Evolutionary conservation across 2,329 filamentous ascomycete species (phyloP), one percentile per base, ranked within the genome.

Genomic region (Podosphaera xanthii): DNA sequence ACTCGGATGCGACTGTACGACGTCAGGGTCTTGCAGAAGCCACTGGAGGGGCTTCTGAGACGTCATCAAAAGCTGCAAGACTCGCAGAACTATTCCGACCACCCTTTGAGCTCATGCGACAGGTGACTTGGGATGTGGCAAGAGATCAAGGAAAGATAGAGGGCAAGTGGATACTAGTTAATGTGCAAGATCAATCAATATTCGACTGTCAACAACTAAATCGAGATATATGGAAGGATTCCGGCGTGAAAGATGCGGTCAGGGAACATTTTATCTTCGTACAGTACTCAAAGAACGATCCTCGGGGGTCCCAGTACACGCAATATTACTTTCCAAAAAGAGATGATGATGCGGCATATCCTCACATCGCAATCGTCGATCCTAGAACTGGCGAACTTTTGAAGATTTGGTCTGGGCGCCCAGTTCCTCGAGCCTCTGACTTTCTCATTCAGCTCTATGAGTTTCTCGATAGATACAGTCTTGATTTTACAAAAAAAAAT

Each of bases 141-240:
- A 81, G 92, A 59, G 80, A 90, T 14, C 77, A 89, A 65, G 92
- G 91, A 61, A 94, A 92, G 69, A 86, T 89, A 53, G 78, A 83
- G 35, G 83, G 88, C 74, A 96, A 94, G 71, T 98, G 92, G 92
- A 79, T 98, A 55, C 72, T 98, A 65, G 88, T 96, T 62, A 97
- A 98, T 69, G 82, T 98, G 14, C 92, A 98, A 71, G 90, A 98
- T 69, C 81, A 87, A 64, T 86, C 86, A 42, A 83, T 95, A 67
- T 98, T 98, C 70, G 86, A 92, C 70, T 98, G 92, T 70, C 92
- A 98, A 70, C 79, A 87, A 2, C 75, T 98, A 22, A 98, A 98
- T 69, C 80, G 92, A 52, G 92, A 98, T 69, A 82, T 97, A 59
- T 98, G 92, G 92, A 96, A 96, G 72, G 86, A 96, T 65, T 71